Evolutionary conservation across 176 grass and related monocot species (phyloP).

Genomic region (Tillandsia leiboldiana): DNA sequence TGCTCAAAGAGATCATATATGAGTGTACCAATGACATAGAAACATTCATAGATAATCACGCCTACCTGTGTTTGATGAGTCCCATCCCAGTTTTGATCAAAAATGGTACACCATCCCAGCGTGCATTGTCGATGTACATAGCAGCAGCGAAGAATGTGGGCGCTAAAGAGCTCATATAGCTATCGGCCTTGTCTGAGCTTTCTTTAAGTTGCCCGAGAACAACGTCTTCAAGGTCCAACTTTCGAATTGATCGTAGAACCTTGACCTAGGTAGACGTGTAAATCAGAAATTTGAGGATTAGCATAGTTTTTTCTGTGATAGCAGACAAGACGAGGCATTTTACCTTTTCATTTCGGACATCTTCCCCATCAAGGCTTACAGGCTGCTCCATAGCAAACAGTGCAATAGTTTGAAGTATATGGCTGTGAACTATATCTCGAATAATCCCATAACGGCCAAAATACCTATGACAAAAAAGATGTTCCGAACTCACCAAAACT

Average conservation of each 20-base stretch:
- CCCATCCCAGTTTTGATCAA: constrained; percentile 90
- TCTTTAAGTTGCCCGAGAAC: constrained; percentile 88
- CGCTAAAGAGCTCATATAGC: constrained; percentile 68
- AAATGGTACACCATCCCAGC: constrained; percentile 95
- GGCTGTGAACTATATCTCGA: constrained; percentile 84
- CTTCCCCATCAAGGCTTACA: constrained; percentile 86
- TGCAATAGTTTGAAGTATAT: constrained; percentile 87
- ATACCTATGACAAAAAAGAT: constrained; percentile 38
- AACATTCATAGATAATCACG: not conserved
- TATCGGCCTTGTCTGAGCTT: constrained; percentile 35
- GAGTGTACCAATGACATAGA: not conserved
- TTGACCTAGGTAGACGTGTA: constrained; percentile 47
- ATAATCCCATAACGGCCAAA: constrained; percentile 85
- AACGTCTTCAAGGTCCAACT: constrained; percentile 66
- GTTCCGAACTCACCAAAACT: not conserved
- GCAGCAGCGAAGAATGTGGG: constrained; percentile 87
- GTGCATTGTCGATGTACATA: constrained; percentile 89
- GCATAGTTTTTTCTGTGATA: not conserved
- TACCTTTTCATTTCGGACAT: constrained; percentile 97
- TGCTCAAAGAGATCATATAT: not conserved
- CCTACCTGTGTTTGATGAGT: constrained; percentile 78
- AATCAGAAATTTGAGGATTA: not conserved
- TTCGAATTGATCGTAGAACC: constrained; percentile 79
- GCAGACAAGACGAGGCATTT: not conserved
- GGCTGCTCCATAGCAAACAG: constrained; percentile 92